These are phyloP conservation scores for Echeveria elegans DNA, from an alignment of 164 flowering plant genomes.

Conservation along the genomic window DNA sequence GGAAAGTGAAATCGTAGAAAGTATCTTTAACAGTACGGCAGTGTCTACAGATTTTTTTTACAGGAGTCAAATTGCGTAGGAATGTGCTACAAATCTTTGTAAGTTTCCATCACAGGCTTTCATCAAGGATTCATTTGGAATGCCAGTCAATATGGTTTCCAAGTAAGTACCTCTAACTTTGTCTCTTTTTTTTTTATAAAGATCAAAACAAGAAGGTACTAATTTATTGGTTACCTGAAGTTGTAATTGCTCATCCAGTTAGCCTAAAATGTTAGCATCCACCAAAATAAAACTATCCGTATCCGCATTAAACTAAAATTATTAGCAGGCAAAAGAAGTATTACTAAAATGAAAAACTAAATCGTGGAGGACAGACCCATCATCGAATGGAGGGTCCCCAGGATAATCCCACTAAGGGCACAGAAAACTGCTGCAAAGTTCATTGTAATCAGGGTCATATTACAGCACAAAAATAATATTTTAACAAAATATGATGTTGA, in stretches of 20 bases:
- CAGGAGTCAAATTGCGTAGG: slow-evolving; percentile 78
- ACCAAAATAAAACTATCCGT: neutral
- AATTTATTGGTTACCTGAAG: too few relatives aligned
- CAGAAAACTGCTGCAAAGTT: slow-evolving; percentile 20
- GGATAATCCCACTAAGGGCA: slow-evolving; percentile 26
- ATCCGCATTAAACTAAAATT: too few relatives aligned
- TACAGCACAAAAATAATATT: neutral
- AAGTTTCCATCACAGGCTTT: slow-evolving; percentile 75
- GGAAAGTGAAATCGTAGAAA: neutral
- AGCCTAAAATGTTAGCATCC: neutral
- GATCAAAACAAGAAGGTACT: too few relatives aligned
- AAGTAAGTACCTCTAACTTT: slow-evolving; percentile 36
- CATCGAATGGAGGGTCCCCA: slow-evolving; percentile 27
- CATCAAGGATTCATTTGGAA: slow-evolving; percentile 71
- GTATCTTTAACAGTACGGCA: neutral
- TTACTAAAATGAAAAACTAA: slow-evolving; percentile 13
- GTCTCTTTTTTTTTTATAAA: neutral
- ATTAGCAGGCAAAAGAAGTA: slow-evolving; percentile 5
- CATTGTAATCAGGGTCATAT: slow-evolving; percentile 11
- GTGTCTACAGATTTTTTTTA: too few relatives aligned
- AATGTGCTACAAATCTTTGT: slow-evolving; percentile 82
- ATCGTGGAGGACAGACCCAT: slow-evolving; percentile 18
- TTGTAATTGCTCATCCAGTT: too few relatives aligned
- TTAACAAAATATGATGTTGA: neutral
- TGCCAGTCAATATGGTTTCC: slow-evolving; percentile 91